Conservation (phyloP, 495 filamentous ascomycete genomes). For the Gamarada debralockiae region DNA sequence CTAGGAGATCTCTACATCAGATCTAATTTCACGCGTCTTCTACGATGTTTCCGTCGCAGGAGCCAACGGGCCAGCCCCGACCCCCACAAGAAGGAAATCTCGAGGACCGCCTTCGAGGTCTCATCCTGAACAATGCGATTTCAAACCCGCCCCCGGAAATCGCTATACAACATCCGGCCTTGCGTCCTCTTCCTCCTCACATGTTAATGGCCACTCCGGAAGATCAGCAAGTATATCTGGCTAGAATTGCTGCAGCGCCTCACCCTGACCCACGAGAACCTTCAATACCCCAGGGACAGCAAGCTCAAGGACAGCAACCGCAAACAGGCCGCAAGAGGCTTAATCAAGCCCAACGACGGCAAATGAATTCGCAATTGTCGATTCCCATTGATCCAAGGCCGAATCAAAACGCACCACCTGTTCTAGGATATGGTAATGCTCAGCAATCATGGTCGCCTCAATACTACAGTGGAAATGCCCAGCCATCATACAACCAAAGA, state of each 20-base stretch:
- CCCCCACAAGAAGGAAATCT: conserved; percentile 19
- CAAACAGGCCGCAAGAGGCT: conserved; percentile 34
- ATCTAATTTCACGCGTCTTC: background rate
- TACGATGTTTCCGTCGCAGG: conserved; percentile 7
- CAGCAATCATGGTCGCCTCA: conserved; percentile 6
- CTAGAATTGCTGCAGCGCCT: background rate
- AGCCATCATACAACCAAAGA: conserved; percentile 12
- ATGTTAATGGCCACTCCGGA: conserved; percentile 2
- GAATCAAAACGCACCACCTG: conserved; percentile 7
- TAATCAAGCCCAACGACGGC: conserved; percentile 52
- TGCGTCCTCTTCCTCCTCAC: conserved; percentile 8
- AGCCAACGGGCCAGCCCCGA: background rate
- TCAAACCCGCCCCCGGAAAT: background rate
- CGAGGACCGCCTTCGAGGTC: conserved; percentile 37
- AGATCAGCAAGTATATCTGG: conserved; percentile 11
- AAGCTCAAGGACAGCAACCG: background rate
- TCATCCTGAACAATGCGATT: conserved; percentile 40
- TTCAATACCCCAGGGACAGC: background rate
- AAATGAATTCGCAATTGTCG: conserved; percentile 47
- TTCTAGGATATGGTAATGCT: background rate
- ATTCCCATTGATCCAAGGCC: conserved; percentile 44
- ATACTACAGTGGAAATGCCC: conserved; percentile 2
- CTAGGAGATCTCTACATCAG: too few relatives aligned
- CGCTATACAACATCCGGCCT: background rate
- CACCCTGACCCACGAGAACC: background rate